phyloP scores from a whole-genome alignment of 2,329 filamentous ascomycete species.

The Onygenales sp. region DNA sequence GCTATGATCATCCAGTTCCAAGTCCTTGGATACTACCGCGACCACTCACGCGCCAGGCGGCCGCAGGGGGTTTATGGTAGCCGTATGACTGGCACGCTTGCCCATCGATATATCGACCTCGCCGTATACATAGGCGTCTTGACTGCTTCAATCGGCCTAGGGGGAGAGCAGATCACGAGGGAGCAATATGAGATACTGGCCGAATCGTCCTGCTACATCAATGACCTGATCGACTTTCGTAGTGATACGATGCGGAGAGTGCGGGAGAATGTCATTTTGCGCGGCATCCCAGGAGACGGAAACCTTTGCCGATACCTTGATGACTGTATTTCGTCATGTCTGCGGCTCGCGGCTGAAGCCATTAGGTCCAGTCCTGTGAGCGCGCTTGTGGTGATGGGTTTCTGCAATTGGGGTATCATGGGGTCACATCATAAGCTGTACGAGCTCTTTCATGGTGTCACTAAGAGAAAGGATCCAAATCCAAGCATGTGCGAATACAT shows the following conservation, averaged over 20 bases:
- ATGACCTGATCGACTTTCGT: conserved; percentile 14
- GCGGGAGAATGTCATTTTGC: conserved; percentile 14
- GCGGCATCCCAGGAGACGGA: conserved; percentile 8
- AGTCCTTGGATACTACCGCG: conserved; percentile 13
- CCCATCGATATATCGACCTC: conserved; percentile 14
- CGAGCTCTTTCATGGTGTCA: conserved; percentile 4
- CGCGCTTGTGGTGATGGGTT: conserved; percentile 12
- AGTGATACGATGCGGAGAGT: conserved; percentile 14
- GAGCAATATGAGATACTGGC: conserved; percentile 7
- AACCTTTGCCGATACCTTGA: conserved; percentile 12
- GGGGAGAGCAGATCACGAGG: conserved; percentile 5
- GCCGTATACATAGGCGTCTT: conserved; percentile 11
- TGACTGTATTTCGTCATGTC: conserved; percentile 4
- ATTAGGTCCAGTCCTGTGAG: conserved; percentile 6
- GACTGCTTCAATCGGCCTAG: conserved; percentile 11
- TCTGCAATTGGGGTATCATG: conserved; percentile 17
- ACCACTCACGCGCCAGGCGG: conserved; percentile 9
- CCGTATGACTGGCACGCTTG: conserved; percentile 10
- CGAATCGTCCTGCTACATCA: conserved; percentile 10
- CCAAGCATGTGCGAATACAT: conserved; percentile 4
- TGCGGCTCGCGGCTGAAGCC: neutral
- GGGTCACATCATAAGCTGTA: conserved; percentile 16
- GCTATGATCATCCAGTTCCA: conserved; percentile 14
- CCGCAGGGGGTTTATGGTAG: conserved; percentile 13
- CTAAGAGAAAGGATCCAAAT: too few species aligned